phyloP scores from a whole-genome alignment of 345 rosid genomes.

The Litchi chinensis region DNA sequence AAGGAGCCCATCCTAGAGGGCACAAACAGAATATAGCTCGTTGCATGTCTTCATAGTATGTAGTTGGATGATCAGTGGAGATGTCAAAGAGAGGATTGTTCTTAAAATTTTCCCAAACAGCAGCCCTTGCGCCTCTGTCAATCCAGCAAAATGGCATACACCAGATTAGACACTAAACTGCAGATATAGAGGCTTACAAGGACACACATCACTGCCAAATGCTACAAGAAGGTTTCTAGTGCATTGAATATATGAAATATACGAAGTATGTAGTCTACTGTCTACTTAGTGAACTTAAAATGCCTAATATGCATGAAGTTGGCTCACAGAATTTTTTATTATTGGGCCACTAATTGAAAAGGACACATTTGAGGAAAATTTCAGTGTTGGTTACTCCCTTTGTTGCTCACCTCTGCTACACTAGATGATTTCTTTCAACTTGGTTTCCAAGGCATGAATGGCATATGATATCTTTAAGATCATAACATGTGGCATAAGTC shows the following conservation, averaged over 20 bases:
- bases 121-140: constrained; percentile 94
- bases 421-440: no score
- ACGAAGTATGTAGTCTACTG: background rate
- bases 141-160: background rate
- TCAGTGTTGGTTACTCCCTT: no score
- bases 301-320: background rate
- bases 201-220: no score
- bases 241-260: no score
- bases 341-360: background rate
- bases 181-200: background rate
- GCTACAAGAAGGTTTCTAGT: background rate
- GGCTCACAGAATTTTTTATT: background rate
- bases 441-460: no score
- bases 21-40: constrained; percentile 91
- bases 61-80: constrained; percentile 92
- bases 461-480: no score
- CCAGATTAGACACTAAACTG: background rate
- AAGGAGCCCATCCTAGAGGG: constrained; percentile 98
- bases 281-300: background rate
- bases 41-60: constrained; percentile 98
- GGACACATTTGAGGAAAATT: background rate
- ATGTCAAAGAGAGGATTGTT: constrained; percentile 92
- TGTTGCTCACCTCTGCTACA: no score
- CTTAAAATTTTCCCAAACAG: constrained; percentile 98
- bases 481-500: no score